Conservation (phyloP, 331 rosid species). For the Arachis monticola region DNA sequence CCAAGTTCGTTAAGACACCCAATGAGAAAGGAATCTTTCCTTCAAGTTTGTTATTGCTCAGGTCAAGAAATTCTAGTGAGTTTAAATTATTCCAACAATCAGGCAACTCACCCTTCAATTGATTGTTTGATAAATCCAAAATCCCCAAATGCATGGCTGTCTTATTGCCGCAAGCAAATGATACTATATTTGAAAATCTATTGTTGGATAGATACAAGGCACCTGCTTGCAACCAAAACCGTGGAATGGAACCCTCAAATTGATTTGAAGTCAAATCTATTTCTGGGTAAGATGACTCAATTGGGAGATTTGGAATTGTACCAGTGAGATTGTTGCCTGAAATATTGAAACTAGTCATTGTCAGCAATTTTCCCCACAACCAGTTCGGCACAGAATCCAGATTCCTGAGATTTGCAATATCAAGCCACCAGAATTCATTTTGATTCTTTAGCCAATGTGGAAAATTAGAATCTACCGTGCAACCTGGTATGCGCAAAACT, state of each 20-base stretch:
- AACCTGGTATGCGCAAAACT: background rate
- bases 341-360: accelerated
- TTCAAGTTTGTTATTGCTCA: constrained; percentile 28
- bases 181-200: background rate
- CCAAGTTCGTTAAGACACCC: background rate
- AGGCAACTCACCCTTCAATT: constrained; percentile 4
- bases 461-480: background rate
- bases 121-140: constrained; percentile 22
- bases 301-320: constrained; percentile 28
- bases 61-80: background rate
- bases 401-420: constrained; percentile 28
- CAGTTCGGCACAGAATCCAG: background rate
- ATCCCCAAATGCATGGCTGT: background rate
- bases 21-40: constrained; percentile 23
- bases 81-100: constrained; percentile 22
- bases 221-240: background rate
- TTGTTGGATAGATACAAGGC: background rate
- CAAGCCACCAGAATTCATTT: accelerated
- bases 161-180: background rate
- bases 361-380: background rate
- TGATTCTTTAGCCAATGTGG: constrained; percentile 10
- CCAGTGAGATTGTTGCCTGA: constrained; percentile 12
- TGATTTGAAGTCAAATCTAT: constrained; percentile 23
- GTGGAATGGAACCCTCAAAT: constrained; percentile 24
- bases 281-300: constrained; percentile 14